Evolutionary conservation across 1,284 basidiomycete genomes (phyloP), one percentile per base, ranked within the genome.

Genomic region (Pyrrhoderma noxium): DNA sequence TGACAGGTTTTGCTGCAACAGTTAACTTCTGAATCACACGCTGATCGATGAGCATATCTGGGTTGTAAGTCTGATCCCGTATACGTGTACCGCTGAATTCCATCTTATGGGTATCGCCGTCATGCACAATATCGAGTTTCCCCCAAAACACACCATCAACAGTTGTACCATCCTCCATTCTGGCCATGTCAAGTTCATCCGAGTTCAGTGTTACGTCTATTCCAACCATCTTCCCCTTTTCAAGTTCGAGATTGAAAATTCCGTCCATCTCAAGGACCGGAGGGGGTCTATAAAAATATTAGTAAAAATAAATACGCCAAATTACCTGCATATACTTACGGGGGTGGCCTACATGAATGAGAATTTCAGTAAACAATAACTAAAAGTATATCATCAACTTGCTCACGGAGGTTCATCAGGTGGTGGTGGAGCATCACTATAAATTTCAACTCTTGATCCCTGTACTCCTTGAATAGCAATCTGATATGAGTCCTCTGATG

Each of bases 181-280:
- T 77, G 1, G 87, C 81, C 87, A 90, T 89, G 62, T 90, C 87
- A 31, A 89, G 72, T 58, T 89, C 86, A 51, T 75, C 77, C 8
- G 87, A 89, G 44, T 75, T 74, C 41, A 89, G 74, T 13, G 75
- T 81, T 1, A 84, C 85, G 59, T 89, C 88, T 19, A 90, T 74
- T 3, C 80, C 83, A 51, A 89, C 81, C 47, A 77, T 72, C 64
- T 86, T 85, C 13, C 84, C 84, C 2, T 85, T 87, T 2, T 69
- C 66, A 34, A 90, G 75, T 64, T 90, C 88, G 21, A 90, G 72
- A 59, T 79, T 85, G 68, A 90, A 89, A 2, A 78, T 81, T 3
- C 81, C 87, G 8, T 83, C 83, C 87, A 90, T 90, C 58, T 90
- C 88, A n/a, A 82, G 70, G 41, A 89, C 80, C 7, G 87, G 88